Evolutionary conservation across 192 early-diverging fungal genomes (phyloP).

Genomic region (Coemansia sp.): DNA sequence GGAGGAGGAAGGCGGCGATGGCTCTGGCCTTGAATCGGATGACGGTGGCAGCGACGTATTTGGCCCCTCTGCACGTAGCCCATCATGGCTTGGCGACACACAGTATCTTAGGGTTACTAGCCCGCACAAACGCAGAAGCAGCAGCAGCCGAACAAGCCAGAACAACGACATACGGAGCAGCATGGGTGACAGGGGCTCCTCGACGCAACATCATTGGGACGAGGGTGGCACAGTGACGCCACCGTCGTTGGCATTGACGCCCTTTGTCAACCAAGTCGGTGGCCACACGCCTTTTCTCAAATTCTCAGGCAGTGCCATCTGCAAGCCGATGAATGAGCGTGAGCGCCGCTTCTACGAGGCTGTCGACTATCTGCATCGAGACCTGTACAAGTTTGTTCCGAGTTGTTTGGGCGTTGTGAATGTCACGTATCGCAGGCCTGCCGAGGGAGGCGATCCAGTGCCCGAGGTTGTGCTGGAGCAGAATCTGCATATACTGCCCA

Average conservation of each 20-base stretch:
- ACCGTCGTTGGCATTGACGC: constrained; percentile 69
- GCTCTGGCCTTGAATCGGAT: neutral
- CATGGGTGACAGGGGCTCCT: neutral
- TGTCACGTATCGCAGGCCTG: constrained; percentile 72
- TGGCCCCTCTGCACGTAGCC: neutral
- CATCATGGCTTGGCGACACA: constrained; percentile 13
- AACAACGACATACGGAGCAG: neutral
- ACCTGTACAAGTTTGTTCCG: constrained; percentile 86
- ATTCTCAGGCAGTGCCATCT: constrained; percentile 95
- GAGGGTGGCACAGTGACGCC: constrained; percentile 42
- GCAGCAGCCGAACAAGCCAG: constrained; percentile 1
- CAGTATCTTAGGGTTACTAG: neutral
- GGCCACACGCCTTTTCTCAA: constrained; percentile 95
- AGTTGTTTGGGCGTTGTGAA: constrained; percentile 94
- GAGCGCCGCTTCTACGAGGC: constrained; percentile 93
- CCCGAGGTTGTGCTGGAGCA: constrained; percentile 83
- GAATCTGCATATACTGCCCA: constrained; percentile 84
- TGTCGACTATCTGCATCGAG: constrained; percentile 72
- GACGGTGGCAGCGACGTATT: constrained; percentile 8
- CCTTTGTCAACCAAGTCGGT: constrained; percentile 90
- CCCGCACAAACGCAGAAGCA: constrained; percentile 6
- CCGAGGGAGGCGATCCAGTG: constrained; percentile 38
- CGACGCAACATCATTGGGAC: constrained; percentile 14
- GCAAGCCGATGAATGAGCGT: constrained; percentile 85
- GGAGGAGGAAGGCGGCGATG: neutral